phyloP scores from a whole-genome alignment of 305 asterid species.

The Fraxinus dipetala region DNA sequence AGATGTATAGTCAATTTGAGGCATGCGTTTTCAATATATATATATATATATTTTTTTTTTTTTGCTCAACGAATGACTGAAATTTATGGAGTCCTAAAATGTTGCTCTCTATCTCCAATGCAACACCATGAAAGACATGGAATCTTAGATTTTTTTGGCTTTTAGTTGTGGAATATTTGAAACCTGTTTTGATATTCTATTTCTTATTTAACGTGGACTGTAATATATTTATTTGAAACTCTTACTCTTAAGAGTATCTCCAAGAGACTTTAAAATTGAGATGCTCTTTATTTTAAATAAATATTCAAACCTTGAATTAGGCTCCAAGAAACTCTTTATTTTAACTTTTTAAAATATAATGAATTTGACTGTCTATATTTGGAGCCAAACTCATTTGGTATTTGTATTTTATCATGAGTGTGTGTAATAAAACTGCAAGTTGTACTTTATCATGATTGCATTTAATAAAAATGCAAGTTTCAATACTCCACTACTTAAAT shows the following conservation, averaged over 20 bases:
- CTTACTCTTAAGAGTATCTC: neutral
- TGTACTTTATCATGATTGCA: neutral
- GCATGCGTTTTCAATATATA: neutral
- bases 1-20: neutral
- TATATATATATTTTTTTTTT: neutral
- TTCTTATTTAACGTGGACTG: neutral
- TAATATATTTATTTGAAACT: neutral
- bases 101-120: neutral
- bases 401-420: neutral
- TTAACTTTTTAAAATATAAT: neutral
- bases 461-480: neutral
- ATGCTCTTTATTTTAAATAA: neutral
- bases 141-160: neutral
- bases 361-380: neutral
- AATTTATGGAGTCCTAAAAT: neutral
- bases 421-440: neutral
- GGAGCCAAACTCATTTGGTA: neutral
- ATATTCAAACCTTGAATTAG: neutral
- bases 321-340: neutral
- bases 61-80: neutral
- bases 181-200: neutral
- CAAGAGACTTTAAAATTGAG: neutral
- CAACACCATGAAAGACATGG: conserved; percentile 13
- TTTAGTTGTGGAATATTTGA: neutral
- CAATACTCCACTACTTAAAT: neutral